Conservation (phyloP, 2,329 filamentous ascomycete genomes). For the Elsinoe arachidis region DNA sequence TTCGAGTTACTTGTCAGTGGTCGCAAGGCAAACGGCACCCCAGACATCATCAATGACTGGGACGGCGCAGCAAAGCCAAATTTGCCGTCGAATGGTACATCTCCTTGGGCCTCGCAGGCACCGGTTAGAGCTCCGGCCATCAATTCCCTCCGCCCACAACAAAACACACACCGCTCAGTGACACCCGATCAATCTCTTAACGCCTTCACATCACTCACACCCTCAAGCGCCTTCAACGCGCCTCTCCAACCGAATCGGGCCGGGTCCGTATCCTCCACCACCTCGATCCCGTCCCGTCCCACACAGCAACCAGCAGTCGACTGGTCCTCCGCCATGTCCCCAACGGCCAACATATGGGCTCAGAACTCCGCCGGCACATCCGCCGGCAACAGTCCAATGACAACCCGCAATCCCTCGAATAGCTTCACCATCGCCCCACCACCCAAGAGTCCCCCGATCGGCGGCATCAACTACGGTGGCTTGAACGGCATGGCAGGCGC, state of each 20-base stretch:
- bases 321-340: slow-evolving; percentile 38
- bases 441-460: slow-evolving; percentile 27
- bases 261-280: slow-evolving; percentile 12
- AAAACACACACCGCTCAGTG: slow-evolving; percentile 21
- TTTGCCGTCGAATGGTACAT: slow-evolving; percentile 19
- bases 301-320: slow-evolving; percentile 35
- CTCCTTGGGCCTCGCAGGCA: neutral
- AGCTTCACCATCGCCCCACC: slow-evolving; percentile 24
- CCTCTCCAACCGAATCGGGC: slow-evolving; percentile 22
- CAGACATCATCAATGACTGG: slow-evolving; percentile 38
- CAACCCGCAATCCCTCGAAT: neutral
- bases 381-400: neutral
- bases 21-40: slow-evolving; percentile 36
- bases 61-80: slow-evolving; percentile 23
- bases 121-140: slow-evolving; percentile 14
- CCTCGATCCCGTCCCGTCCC: neutral
- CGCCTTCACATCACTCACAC: slow-evolving; percentile 28
- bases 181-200: slow-evolving; percentile 29
- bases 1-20: slow-evolving; percentile 89
- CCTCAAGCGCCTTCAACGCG: slow-evolving; percentile 25
- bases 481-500: slow-evolving; percentile 33
- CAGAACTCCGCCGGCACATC: slow-evolving; percentile 6
- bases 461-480: slow-evolving; percentile 21
- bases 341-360: slow-evolving; percentile 15
- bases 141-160: slow-evolving; percentile 17